A percentile compares a stretch with the other conserved stretches of the same genome.
phyloP scores from a whole-genome alignment of 305 asterid genomes.

The Fraxinus platypoda region DNA sequence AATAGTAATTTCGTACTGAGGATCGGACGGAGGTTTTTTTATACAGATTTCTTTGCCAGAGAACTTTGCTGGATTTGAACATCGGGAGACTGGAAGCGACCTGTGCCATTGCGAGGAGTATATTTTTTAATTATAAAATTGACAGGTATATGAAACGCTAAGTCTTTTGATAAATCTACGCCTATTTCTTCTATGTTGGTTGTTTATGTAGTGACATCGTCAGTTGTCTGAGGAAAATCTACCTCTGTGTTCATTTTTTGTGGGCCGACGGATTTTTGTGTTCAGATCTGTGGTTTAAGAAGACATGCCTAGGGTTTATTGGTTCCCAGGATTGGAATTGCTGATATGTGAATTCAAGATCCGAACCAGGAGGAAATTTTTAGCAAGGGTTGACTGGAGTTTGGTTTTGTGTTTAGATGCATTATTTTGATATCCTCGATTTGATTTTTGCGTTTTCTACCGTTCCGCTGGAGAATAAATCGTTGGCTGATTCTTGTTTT shows the following conservation, averaged over 20 bases:
- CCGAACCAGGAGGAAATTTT: slow-evolving; percentile 26
- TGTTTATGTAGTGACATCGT: slow-evolving; percentile 28
- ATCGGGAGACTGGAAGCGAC: neutral
- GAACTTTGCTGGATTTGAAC: neutral
- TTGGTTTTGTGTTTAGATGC: slow-evolving; percentile 24
- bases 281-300: slow-evolving; percentile 29
- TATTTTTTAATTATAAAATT: neutral
- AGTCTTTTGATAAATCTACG: slow-evolving; percentile 35
- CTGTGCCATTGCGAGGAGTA: slow-evolving; percentile 19
- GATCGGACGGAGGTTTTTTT: neutral
- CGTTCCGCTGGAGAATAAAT: slow-evolving; percentile 15
- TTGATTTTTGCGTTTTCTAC: slow-evolving; percentile 23
- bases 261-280: neutral
- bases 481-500: neutral
- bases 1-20: neutral
- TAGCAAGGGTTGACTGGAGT: slow-evolving; percentile 12
- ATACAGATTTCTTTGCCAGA: neutral
- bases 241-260: neutral
- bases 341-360: slow-evolving; percentile 24
- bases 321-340: slow-evolving; percentile 25
- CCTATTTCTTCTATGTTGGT: slow-evolving; percentile 37
- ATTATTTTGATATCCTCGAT: slow-evolving; percentile 17
- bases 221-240: slow-evolving; percentile 27
- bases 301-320: slow-evolving; percentile 23
- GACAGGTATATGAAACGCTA: slow-evolving; percentile 48